A percentile compares a stretch with the other conserved stretches of the same genome.
These are phyloP conservation scores for Rhizophora apiculata DNA, from an alignment of 345 rosid genomes.

Conservation along the genomic window DNA sequence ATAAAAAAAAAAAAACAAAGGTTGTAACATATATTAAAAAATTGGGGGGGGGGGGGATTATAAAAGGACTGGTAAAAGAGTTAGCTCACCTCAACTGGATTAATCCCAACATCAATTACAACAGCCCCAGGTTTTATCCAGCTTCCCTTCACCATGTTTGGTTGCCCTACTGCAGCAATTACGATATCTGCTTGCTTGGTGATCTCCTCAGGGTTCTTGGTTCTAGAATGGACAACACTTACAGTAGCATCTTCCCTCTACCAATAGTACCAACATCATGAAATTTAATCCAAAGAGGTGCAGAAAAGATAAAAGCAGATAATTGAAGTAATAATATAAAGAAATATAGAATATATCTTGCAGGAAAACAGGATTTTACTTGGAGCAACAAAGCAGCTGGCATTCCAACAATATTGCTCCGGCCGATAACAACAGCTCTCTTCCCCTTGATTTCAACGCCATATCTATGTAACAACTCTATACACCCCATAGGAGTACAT, in stretches of 20 bases:
- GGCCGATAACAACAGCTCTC: conserved; percentile 80
- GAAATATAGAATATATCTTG: neutral
- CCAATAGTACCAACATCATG: conserved; percentile 5
- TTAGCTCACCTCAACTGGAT: conserved; percentile 63
- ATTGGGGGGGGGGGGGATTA: too few relatives aligned
- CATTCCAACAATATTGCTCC: conserved; percentile 97
- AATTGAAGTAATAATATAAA: neutral
- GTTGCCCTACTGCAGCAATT: conserved; percentile 74
- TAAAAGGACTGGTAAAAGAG: too few relatives aligned
- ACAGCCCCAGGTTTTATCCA: conserved; percentile 95
- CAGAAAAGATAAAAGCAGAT: neutral
- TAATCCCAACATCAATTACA: conserved; percentile 82
- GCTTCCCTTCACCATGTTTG: conserved; percentile 76
- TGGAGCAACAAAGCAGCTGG: conserved; percentile 86
- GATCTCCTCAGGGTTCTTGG: conserved; percentile 70
- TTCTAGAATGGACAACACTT: conserved; percentile 73
- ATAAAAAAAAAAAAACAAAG: too few relatives aligned
- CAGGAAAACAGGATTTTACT: conserved; percentile 35
- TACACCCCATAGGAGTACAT: conserved; percentile 46
- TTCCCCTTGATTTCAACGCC: conserved; percentile 72
- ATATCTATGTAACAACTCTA: conserved; percentile 73
- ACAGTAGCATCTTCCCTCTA: conserved; percentile 87
- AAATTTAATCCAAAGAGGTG: neutral
- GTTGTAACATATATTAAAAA: too few relatives aligned
- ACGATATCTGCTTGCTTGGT: conserved; percentile 73